phyloP scores from a whole-genome alignment of 2,329 filamentous ascomycete species.

The Aspergillus bombycis region DNA sequence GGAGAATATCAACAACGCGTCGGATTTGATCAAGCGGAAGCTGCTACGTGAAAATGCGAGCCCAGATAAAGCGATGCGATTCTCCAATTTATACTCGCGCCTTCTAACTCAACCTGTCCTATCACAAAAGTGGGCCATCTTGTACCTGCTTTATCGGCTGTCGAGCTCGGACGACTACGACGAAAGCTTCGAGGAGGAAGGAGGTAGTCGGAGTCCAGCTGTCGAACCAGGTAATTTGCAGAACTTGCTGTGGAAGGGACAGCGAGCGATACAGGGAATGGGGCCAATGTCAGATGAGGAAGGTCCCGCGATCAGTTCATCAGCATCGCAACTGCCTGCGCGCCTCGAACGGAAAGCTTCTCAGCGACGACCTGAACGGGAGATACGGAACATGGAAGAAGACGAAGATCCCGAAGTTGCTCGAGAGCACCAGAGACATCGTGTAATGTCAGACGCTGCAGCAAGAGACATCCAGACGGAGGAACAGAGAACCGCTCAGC shows the following conservation, averaged over 20 bases:
- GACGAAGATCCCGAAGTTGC: conserved; percentile 24
- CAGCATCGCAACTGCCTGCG: conserved; percentile 40
- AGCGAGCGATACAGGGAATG: conserved; percentile 24
- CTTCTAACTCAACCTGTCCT: conserved; percentile 89
- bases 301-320: conserved; percentile 44
- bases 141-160: conserved; percentile 86
- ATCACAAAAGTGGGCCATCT: conserved; percentile 94
- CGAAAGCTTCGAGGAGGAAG: conserved; percentile 27
- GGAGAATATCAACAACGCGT: conserved; percentile 78
- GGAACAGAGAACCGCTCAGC: conserved; percentile 19
- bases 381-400: conserved; percentile 23
- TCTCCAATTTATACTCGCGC: conserved; percentile 87
- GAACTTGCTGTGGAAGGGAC: conserved; percentile 38
- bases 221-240: conserved; percentile 44
- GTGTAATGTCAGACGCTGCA: conserved; percentile 23
- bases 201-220: conserved; percentile 40
- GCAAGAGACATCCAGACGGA: conserved; percentile 21
- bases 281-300: conserved; percentile 37
- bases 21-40: conserved; percentile 87
- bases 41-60: conserved; percentile 76
- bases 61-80: conserved; percentile 75
- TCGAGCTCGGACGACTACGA: conserved; percentile 62
- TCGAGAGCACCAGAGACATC: conserved; percentile 16
- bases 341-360: conserved; percentile 32
- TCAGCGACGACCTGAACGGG: conserved; percentile 22